phyloP scores from a whole-genome alignment of 2,329 filamentous ascomycete species.

The Huntiella bhutanensis region DNA sequence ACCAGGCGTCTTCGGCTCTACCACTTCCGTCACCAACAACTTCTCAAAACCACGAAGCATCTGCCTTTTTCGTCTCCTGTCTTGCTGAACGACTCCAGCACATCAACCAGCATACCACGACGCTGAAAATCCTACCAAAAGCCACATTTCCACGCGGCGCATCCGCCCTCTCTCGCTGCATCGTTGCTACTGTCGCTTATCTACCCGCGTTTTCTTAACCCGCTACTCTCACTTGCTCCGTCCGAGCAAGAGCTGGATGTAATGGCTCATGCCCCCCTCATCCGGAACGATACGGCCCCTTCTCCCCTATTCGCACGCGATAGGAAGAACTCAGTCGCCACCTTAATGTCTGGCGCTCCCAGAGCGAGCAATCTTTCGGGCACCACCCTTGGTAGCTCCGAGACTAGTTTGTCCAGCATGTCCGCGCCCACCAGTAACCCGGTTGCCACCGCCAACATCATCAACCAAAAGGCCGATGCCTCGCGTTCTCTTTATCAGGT shows the following conservation, averaged over 20 bases:
- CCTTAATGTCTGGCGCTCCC: slow-evolving; percentile 32
- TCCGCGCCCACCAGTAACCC: slow-evolving; percentile 36
- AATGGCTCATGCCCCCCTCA: slow-evolving; percentile 41
- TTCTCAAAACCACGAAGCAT: neutral
- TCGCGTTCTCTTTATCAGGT: slow-evolving; percentile 88
- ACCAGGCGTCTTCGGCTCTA: neutral
- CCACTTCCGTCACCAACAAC: neutral
- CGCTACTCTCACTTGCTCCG: slow-evolving; percentile 6
- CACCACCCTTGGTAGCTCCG: slow-evolving; percentile 35
- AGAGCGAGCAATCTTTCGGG: slow-evolving; percentile 45
- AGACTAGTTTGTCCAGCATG: slow-evolving; percentile 29
- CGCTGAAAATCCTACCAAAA: slow-evolving; percentile 1
- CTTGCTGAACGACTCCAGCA: neutral
- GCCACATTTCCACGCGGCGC: slow-evolving; percentile 10
- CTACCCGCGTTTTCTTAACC: slow-evolving; percentile 1
- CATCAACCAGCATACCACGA: neutral
- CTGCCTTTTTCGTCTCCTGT: neutral
- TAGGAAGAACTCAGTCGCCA: slow-evolving; percentile 25
- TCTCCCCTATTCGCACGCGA: slow-evolving; percentile 33
- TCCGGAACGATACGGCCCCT: slow-evolving; percentile 40
- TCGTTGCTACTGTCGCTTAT: neutral
- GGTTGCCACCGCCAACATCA: slow-evolving; percentile 75
- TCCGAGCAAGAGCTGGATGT: slow-evolving; percentile 12
- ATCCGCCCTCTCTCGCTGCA: neutral
- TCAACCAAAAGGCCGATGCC: slow-evolving; percentile 90